Evolutionary conservation across 352 stramenopile species (phyloP).

Genomic region (Phytophthora meadii): DNA sequence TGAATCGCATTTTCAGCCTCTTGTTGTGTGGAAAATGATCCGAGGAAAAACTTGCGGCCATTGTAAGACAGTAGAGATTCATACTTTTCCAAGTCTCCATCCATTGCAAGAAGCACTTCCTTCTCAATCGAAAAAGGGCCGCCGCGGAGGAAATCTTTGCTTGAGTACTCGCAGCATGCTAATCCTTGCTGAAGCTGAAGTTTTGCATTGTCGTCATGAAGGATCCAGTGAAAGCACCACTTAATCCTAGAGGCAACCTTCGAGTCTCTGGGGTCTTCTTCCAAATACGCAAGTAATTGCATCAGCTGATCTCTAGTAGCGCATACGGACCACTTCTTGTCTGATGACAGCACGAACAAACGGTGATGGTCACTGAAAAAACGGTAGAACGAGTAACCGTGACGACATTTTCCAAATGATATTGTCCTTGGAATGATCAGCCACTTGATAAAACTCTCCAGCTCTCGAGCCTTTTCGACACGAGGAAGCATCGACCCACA

Average conservation of each 20-base stretch:
- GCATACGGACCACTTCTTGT: slow-evolving; percentile 59
- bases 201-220: slow-evolving; percentile 35
- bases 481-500: slow-evolving; percentile 56
- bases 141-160: slow-evolving; percentile 38
- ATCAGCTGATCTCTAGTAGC: slow-evolving; percentile 32
- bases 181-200: slow-evolving; percentile 24
- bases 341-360: slow-evolving; percentile 60
- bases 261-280: slow-evolving; percentile 40
- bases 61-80: slow-evolving; percentile 53
- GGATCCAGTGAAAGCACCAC: slow-evolving; percentile 48
- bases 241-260: slow-evolving; percentile 47
- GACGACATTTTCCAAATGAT: slow-evolving; percentile 60
- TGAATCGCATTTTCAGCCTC: slow-evolving; percentile 58
- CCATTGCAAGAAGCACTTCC: slow-evolving; percentile 46
- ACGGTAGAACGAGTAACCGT: slow-evolving; percentile 64
- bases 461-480: slow-evolving; percentile 49
- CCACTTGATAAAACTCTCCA: slow-evolving; percentile 74
- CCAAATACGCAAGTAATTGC: slow-evolving; percentile 64
- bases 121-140: slow-evolving; percentile 59
- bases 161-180: slow-evolving; percentile 46
- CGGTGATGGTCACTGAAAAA: slow-evolving; percentile 65
- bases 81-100: slow-evolving; percentile 57
- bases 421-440: slow-evolving; percentile 68
- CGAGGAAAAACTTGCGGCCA: slow-evolving; percentile 59
- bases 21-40: slow-evolving; percentile 52